Evolutionary conservation across 2,329 filamentous ascomycete species (phyloP).

Genomic region (Trichophyton simii): DNA sequence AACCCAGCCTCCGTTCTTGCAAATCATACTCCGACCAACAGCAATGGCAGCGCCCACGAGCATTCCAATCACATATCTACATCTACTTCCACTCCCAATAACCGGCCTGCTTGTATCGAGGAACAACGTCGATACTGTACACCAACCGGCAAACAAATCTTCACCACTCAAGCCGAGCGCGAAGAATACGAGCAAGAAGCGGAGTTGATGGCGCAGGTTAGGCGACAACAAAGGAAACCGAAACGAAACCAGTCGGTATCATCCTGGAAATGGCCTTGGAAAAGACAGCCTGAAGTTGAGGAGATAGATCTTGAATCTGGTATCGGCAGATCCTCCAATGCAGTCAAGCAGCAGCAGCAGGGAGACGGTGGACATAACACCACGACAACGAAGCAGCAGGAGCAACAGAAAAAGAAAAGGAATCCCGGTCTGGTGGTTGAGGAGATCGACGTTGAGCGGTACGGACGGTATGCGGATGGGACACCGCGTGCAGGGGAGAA

Average conservation of each 20-base stretch:
- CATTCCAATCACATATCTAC: too few species aligned
- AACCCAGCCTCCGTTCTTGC: not conserved
- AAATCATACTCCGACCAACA: conserved; percentile 5
- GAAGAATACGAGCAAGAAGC: conserved; percentile 29
- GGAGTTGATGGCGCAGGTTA: conserved; percentile 25
- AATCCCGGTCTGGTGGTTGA: conserved; percentile 27
- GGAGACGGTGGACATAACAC: too few species aligned
- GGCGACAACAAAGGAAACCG: conserved; percentile 8
- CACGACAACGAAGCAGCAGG: not conserved
- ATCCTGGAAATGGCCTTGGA: conserved; percentile 1
- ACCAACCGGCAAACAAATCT: conserved; percentile 17
- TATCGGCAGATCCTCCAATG: conserved; percentile 9
- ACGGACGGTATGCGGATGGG: conserved; percentile 28
- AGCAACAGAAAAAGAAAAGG: conserved; percentile 9
- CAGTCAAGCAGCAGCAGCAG: not conserved
- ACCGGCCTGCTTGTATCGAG: conserved; percentile 10
- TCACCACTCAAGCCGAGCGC: conserved; percentile 31
- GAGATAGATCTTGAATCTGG: conserved; percentile 14
- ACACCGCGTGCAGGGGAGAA: conserved; percentile 28
- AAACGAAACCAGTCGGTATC: not conserved
- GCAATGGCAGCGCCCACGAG: conserved; percentile 6
- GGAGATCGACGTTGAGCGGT: conserved; percentile 36
- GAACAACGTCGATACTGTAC: conserved; percentile 12
- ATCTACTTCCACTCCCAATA: not conserved
- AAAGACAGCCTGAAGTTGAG: conserved; percentile 9